phyloP scores from a whole-genome alignment of 2,329 filamentous ascomycete genomes.

The Botrytis fabae region DNA sequence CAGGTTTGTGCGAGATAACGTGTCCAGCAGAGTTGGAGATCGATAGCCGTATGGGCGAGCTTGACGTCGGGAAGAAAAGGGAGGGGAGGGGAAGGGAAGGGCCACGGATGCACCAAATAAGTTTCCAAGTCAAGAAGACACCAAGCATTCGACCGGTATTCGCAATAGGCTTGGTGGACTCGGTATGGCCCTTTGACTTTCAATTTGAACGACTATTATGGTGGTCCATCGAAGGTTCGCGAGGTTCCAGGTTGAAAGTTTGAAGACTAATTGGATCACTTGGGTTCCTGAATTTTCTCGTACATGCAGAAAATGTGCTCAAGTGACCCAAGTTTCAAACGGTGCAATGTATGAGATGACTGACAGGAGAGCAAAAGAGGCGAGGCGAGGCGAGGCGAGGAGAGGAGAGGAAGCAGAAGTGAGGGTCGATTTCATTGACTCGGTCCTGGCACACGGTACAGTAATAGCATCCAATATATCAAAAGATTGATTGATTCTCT shows the following conservation, averaged over 20 bases:
- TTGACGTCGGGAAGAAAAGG: not conserved
- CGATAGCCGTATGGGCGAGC: not conserved
- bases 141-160: not conserved
- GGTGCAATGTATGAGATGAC: not conserved
- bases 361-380: not conserved
- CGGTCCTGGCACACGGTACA: no score
- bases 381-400: not conserved
- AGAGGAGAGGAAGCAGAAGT: not conserved
- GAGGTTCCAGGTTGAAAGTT: not conserved
- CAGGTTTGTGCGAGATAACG: not conserved
- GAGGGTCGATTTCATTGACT: not conserved
- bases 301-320: not conserved
- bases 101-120: not conserved
- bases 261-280: not conserved
- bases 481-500: not conserved
- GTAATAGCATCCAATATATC: not conserved
- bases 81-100: not conserved
- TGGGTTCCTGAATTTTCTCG: not conserved
- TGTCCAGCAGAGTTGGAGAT: constrained; percentile 3
- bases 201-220: not conserved
- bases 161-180: not conserved
- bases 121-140: not conserved
- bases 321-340: not conserved
- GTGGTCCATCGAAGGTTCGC: not conserved
- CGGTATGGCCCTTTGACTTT: not conserved